phyloP scores from a whole-genome alignment of 768 basidiomycete species.

The Lactifluus subvellereus region DNA sequence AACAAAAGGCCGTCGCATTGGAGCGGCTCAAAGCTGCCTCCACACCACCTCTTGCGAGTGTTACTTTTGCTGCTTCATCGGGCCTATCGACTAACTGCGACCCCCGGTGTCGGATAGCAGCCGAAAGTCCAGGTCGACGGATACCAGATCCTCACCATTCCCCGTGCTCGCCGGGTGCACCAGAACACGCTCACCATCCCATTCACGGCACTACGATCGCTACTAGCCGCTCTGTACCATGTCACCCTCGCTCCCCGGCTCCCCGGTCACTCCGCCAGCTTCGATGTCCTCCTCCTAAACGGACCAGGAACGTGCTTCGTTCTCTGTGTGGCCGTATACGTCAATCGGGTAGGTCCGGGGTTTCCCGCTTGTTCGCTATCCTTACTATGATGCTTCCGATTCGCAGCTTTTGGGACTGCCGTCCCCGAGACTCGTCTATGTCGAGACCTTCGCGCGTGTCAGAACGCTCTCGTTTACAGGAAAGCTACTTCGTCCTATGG shows the following conservation, averaged over 20 bases:
- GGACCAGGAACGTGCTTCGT: constrained; percentile 93
- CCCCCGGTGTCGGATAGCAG: neutral
- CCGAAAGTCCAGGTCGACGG: constrained; percentile 6
- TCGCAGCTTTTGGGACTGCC: constrained; percentile 67
- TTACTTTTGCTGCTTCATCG: neutral
- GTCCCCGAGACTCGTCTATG: constrained; percentile 71
- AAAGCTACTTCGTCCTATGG: constrained; percentile 71
- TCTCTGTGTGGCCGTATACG: constrained; percentile 61
- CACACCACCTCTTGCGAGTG: constrained; percentile 22
- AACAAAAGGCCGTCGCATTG: constrained; percentile 57
- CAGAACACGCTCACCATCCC: constrained; percentile 70
- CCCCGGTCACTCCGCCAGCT: constrained; percentile 34
- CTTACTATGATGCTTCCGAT: neutral
- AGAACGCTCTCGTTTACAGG: constrained; percentile 76
- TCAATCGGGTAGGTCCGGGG: constrained; percentile 56
- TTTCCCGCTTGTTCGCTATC: neutral
- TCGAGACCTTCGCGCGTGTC: constrained; percentile 93
- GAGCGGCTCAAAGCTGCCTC: constrained; percentile 42
- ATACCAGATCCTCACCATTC: constrained; percentile 61
- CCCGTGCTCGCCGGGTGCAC: constrained; percentile 83
- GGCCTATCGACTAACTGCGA: neutral
- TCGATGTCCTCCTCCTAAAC: constrained; percentile 82
- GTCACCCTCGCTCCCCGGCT: constrained; percentile 47
- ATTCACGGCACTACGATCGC: constrained; percentile 55
- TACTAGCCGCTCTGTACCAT: constrained; percentile 55